Conservation (phyloP, 345 rosid genomes). For the Zanthoxylum bungeanum region DNA sequence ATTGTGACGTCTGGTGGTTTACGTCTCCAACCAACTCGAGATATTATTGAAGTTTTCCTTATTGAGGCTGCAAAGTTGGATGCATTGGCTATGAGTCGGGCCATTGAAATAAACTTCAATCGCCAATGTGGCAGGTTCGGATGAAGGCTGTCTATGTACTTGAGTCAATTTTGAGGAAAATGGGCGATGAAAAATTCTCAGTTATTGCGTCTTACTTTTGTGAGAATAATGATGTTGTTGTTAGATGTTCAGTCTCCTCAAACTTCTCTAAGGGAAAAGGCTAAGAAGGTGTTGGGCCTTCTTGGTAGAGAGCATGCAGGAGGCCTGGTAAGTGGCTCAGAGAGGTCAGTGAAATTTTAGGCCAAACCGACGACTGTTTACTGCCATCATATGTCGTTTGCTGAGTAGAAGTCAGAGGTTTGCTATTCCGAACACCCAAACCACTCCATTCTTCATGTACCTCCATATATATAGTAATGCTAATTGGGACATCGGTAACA, state of each 20-base stretch:
- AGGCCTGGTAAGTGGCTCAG: constrained; percentile 38
- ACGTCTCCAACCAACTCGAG: constrained; percentile 94
- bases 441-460: constrained; percentile 56
- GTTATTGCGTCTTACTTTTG: constrained; percentile 63
- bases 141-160: constrained; percentile 92
- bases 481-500: no score
- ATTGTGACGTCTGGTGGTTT: constrained; percentile 93
- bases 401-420: constrained; percentile 29
- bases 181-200: constrained; percentile 64
- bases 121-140: constrained; percentile 95
- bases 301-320: constrained; percentile 53
- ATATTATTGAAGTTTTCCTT: constrained; percentile 79
- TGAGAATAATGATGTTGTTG: constrained; percentile 62
- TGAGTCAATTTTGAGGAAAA: constrained; percentile 81
- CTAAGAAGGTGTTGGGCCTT: constrained; percentile 82
- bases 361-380: constrained; percentile 38
- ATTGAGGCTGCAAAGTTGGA: constrained; percentile 87
- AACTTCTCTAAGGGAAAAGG: constrained; percentile 83
- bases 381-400: constrained; percentile 23
- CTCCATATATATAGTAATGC: no score
- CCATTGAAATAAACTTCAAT: constrained; percentile 80
- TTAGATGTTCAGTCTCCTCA: constrained; percentile 85
- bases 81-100: constrained; percentile 63
- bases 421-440: constrained; percentile 42
- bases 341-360: constrained; percentile 37